Evolutionary conservation across 169 alveolate genomes (phyloP).

Genomic region (Plasmodium gonderi): DNA sequence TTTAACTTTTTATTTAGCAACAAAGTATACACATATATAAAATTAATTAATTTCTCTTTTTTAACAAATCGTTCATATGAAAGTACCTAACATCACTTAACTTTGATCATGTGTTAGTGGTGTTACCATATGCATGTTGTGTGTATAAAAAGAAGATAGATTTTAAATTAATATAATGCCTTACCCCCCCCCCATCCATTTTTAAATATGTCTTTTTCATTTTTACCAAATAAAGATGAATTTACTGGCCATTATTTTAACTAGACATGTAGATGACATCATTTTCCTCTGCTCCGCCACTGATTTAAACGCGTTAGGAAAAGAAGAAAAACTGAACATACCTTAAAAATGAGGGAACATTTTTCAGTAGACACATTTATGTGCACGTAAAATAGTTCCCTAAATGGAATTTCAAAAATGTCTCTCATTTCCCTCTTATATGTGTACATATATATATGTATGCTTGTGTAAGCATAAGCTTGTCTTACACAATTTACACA

Average conservation of each 20-base stretch:
- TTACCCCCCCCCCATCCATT: neutral
- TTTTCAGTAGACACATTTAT: neutral
- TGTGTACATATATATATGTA: neutral
- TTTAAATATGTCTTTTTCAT: neutral
- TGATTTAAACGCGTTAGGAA: slow-evolving; percentile 60
- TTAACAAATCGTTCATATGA: neutral
- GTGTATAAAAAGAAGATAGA: neutral
- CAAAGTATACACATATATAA: neutral
- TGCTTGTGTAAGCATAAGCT: too few relatives aligned
- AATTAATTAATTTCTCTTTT: neutral
- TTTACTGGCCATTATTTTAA: slow-evolving; percentile 66
- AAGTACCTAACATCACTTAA: neutral
- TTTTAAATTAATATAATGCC: neutral
- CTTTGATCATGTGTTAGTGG: neutral
- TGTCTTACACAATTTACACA: too few relatives aligned
- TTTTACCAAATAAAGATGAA: slow-evolving; percentile 48
- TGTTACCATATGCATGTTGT: neutral
- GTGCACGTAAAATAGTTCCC: neutral
- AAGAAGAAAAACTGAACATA: neutral
- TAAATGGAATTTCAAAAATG: neutral
- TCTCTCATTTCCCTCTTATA: neutral
- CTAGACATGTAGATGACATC: slow-evolving; percentile 61
- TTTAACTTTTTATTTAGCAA: neutral
- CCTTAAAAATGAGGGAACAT: neutral
- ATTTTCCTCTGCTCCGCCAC: slow-evolving; percentile 72